Evolutionary conservation across 257 asterid species (phyloP), one percentile per base, ranked within the genome.

Genomic region (Scutellaria barbata): DNA sequence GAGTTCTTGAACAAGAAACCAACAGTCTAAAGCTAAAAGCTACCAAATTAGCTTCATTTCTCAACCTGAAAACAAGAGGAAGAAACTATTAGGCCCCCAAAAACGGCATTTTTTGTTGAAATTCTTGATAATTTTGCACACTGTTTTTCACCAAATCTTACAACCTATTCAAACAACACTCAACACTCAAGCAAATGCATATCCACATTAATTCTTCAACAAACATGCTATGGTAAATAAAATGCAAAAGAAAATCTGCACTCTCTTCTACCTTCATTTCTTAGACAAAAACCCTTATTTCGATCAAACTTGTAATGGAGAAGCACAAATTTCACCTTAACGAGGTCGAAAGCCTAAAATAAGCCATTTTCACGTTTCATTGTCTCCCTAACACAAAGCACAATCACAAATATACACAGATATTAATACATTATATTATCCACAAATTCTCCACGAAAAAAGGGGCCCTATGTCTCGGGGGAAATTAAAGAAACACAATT

Each of bases 351-450:
- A 76, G 71, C 74, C 62, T 51, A 60, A 68, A 68, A 69, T 69
- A 72, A 74, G 75, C 69, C 47, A 35, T 69, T 74, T 66, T 77
- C 90, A 83, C 85, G 88, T 80, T 85, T 58, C 59, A 17, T 14
- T 86, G 89, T 85, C 85, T 72, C 92, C 96, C 75, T 17, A n/a
- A 80, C 52, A 73, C 87, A 72, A 47, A 85, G 83, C 87, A 86
- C 85, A 74, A 63, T 11, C 76, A 76, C 56, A 62, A 1, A 60
- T 22, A 72, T 35, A 63, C 66, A 74, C 71, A 37, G 39, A 35
- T 8, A 60, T 60, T 11, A 66, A 58, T 76, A 51, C 51, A 72
- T 41, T 56, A 77, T 54, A 10, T 55, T 54, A 35, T 10, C 66
- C 62, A 52, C 48, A 69, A 22, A 41, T 62, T 69, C 64, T 63